A percentile compares a stretch with the other conserved stretches of the same genome.
phyloP scores from a whole-genome alignment of 805 yeast species.

The Yueomyces sp. region DNA sequence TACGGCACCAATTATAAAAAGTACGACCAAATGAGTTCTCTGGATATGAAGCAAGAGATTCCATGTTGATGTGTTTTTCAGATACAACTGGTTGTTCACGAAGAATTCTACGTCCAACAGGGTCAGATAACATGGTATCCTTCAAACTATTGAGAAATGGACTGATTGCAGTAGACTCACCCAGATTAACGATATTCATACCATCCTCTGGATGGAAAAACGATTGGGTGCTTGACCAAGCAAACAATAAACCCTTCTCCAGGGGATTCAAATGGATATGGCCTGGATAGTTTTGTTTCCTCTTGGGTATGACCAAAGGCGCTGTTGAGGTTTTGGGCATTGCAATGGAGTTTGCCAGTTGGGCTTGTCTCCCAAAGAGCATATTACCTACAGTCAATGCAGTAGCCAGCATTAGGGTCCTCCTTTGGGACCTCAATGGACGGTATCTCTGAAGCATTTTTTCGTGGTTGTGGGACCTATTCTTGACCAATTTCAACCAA shows the following conservation, averaged over 20 bases:
- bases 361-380: conserved; percentile 30
- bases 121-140: conserved; percentile 60
- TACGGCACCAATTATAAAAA: conserved; percentile 70
- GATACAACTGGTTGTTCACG: conserved; percentile 77
- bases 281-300: conserved; percentile 42
- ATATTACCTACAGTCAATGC: conserved; percentile 11
- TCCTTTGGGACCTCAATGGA: not conserved
- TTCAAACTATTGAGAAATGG: conserved; percentile 50
- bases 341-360: conserved; percentile 41
- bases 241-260: conserved; percentile 53
- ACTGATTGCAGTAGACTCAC: conserved; percentile 80
- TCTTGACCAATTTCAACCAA: too few species aligned
- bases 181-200: conserved; percentile 65
- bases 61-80: conserved; percentile 52
- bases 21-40: conserved; percentile 61
- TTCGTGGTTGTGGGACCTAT: too few species aligned
- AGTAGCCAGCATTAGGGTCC: conserved; percentile 3
- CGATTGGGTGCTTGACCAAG: conserved; percentile 69
- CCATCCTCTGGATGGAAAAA: conserved; percentile 64
- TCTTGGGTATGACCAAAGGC: conserved; percentile 15
- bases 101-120: conserved; percentile 64
- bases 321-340: not conserved
- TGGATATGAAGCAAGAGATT: conserved; percentile 45
- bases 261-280: conserved; percentile 59
- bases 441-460: not conserved